Evolutionary conservation across 106 monocot species (phyloP), one percentile per base, ranked within the genome.

Genomic region (Dioscorea zingiberensis): DNA sequence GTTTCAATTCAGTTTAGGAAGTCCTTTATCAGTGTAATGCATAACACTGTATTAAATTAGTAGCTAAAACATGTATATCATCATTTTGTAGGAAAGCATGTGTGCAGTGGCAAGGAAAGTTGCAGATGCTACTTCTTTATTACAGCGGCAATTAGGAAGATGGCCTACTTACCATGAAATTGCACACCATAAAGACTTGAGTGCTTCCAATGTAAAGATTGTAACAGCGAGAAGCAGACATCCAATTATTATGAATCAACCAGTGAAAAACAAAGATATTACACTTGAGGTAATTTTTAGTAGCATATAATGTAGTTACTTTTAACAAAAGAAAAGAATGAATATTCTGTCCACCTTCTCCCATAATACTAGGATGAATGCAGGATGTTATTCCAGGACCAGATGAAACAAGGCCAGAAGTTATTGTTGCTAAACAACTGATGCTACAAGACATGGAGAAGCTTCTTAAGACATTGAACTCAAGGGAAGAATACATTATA

Each of bases 381-480:
- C 62, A 86, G 86, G 86, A 86, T 53, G 73, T 86, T 54, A 65
- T 86, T 14, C 61, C 60, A 21, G 75, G 81, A 12, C 69, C 72
- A 25, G 82, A 82, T 68, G 81, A 82, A 65, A 27, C 30, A 25
- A 66, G 57, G 45, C 86, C 86, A 16, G 75, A 86, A 65, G 21
- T 21, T 9, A 57, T 73, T 2, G 48, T 82, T 8, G 60, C 18
- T 22, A 82, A 69, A 76, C 58, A 78, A 57, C 24, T 72, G 19
- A 65, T 69, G 47, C 25, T 68, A 27, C 13, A 71, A 54, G 47
- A 63, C 32, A 27, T 81, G 32, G 64, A 71, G 27, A 61, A 73
- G 66, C 60, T 76, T 32, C 75, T 88, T 11, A 49, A 55, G 21
- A 60, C 54, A 59, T 54, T 80, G 27, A 65, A 10, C 32, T 30